Base-by-base conservation (phyloP, 208 protist species). In the Wallacemonas rigidus region DNA sequence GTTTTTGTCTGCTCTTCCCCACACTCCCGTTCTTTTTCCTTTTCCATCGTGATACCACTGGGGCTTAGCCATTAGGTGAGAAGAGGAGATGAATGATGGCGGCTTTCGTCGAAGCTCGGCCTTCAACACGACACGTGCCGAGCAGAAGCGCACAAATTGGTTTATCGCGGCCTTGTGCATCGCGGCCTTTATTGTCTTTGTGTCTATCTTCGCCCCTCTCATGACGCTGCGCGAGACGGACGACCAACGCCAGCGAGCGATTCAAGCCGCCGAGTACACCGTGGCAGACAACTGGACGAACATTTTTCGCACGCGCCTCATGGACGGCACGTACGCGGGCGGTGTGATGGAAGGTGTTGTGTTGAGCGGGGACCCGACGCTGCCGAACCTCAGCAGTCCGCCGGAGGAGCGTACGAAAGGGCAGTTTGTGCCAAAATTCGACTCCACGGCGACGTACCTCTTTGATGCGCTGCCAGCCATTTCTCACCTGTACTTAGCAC, bases 261-360 rank as follows among this genome's bases (percentile, higher is more conserved):
- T 71, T 1, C 69, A 72, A 3, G 45, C 36, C 11, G 44, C 45
- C 14, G 73, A 83, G 57, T 45, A 83, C 12, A 57, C 35, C 3
- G 68, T 74, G 39, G 63, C 63, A 0, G 72, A 77, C 9, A 36
- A 60, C 2, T 86, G 71, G 81, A 67, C 71, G 3, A 67, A 64
- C 11, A 26, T 72, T 40, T 80, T 90, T 65, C 79, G 80, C 2
- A 69, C n/a, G 11, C 53, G 39, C 60, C 67, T 89, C 41, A 76
- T 86, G 45, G 84, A 82, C 54, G 75, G 74, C 64, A 56, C 87
- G 36, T 72, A 75, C 1, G 40, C 71, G 1, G 50, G 79, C 3
- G 67, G 77, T 38, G 69, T 58, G n/a, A n/a, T 92, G 68, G 77
- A 83, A 56, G 85, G 85, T 35, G 81, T 88, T 71, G 75, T 89